phyloP scores from a whole-genome alignment of 1,284 basidiomycete genomes.

The Wallemia mellicola region DNA sequence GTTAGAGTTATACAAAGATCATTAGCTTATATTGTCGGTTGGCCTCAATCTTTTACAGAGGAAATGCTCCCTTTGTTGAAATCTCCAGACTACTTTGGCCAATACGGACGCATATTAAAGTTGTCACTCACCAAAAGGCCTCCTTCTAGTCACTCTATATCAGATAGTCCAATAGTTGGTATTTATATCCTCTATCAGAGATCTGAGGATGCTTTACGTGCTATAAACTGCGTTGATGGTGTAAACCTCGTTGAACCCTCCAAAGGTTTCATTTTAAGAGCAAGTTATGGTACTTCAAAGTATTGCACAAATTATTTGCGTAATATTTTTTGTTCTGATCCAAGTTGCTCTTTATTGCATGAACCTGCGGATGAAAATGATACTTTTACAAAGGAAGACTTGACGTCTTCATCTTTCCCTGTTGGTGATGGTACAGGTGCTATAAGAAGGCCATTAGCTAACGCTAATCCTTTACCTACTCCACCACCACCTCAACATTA shows the following conservation, averaged over 20 bases:
- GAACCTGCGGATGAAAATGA: conserved; percentile 98
- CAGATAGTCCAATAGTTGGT: conserved; percentile 46
- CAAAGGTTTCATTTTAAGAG: conserved; percentile 50
- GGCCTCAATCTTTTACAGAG: conserved; percentile 70
- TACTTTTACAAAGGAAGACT: conserved; percentile 74
- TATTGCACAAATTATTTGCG: conserved; percentile 93
- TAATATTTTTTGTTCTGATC: conserved; percentile 53
- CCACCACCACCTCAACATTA: neutral
- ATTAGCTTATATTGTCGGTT: conserved; percentile 81
- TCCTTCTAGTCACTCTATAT: conserved; percentile 26
- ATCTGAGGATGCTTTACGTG: conserved; percentile 76
- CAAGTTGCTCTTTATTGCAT: conserved; percentile 75
- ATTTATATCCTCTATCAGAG: conserved; percentile 90
- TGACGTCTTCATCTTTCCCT: conserved; percentile 27
- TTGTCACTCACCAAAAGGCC: conserved; percentile 77
- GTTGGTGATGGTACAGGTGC: neutral
- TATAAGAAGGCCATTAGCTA: neutral
- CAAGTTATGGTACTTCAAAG: conserved; percentile 86
- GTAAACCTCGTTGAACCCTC: conserved; percentile 44
- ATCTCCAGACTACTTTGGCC: conserved; percentile 89
- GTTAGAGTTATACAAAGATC: conserved; percentile 89
- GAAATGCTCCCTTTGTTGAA: conserved; percentile 81
- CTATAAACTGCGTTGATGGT: conserved; percentile 78
- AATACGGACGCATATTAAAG: conserved; percentile 93
- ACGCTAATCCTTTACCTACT: neutral